Evolutionary conservation across 805 yeast genomes (phyloP).

Genomic region (Saccharomycopsis schoenii): DNA sequence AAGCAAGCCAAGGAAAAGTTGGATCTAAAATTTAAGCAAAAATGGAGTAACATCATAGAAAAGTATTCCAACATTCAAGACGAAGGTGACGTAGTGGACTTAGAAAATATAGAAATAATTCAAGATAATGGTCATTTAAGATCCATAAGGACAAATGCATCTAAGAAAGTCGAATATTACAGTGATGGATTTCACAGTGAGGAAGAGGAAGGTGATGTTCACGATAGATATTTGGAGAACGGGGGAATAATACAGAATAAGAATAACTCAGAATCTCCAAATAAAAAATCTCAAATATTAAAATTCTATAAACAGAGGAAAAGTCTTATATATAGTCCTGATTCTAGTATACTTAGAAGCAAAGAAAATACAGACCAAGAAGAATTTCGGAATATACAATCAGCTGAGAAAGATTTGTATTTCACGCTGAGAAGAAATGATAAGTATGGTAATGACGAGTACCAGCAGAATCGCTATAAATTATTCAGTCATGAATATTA

Average conservation of each 20-base stretch:
- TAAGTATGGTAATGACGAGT: background rate
- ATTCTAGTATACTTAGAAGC: background rate
- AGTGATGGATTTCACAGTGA: background rate
- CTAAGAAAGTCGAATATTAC: background rate
- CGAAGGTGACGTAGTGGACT: background rate
- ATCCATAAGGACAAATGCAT: background rate
- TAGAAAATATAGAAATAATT: background rate
- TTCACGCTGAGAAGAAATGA: background rate
- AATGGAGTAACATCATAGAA: background rate
- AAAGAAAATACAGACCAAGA: background rate
- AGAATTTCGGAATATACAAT: background rate
- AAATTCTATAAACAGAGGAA: background rate
- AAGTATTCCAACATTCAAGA: background rate
- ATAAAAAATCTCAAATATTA: background rate
- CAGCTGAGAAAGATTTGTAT: background rate
- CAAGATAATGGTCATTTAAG: slow-evolving; percentile 1
- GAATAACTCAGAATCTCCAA: background rate
- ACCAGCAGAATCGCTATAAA: background rate
- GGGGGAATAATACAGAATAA: background rate
- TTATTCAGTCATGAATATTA: background rate
- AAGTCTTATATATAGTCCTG: background rate
- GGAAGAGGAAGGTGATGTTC: background rate
- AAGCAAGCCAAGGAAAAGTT: background rate
- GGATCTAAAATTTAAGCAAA: background rate
- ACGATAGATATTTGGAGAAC: background rate